A percentile compares a stretch with the other conserved stretches of the same genome.
Conservation (phyloP, 495 filamentous ascomycete species). For the Hyaloscypha bicolor region DNA sequence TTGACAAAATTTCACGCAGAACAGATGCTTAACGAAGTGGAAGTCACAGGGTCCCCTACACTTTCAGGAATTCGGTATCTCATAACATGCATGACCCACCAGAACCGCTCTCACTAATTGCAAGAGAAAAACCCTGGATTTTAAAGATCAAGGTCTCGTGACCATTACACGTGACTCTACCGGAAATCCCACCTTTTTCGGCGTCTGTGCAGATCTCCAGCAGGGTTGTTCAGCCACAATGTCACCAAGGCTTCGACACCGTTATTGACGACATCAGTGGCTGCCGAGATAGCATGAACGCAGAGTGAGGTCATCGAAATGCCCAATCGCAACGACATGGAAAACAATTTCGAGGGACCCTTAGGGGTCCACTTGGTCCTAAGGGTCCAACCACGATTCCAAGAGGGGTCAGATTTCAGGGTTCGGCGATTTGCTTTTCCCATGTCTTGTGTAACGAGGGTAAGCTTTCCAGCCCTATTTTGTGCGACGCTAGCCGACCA, state of each 20-base stretch:
- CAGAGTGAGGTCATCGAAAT: constrained; percentile 10
- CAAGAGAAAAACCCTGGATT: too few species aligned
- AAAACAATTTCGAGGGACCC: not conserved
- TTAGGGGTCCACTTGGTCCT: constrained; percentile 1
- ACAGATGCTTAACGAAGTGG: not conserved
- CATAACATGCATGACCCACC: not conserved
- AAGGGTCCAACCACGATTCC: not conserved
- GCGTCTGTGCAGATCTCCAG: not conserved
- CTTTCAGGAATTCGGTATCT: not conserved
- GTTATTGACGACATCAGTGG: constrained; percentile 14
- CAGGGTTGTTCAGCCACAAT: not conserved
- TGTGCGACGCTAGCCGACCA: not conserved
- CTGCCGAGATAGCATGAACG: not conserved
- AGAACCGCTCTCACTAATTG: too few species aligned
- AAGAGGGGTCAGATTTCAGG: not conserved
- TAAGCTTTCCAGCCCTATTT: not conserved
- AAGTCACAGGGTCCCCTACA: not conserved
- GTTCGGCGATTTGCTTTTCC: not conserved
- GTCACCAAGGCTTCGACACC: not conserved
- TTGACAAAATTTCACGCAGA: not conserved
- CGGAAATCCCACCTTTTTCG: not conserved
- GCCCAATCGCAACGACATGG: not conserved
- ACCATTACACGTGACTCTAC: not conserved
- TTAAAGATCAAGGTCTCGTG: not conserved
- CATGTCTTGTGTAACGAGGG: not conserved